Conservation (phyloP, 768 basidiomycete genomes). For the Ephemerocybe angulata region DNA sequence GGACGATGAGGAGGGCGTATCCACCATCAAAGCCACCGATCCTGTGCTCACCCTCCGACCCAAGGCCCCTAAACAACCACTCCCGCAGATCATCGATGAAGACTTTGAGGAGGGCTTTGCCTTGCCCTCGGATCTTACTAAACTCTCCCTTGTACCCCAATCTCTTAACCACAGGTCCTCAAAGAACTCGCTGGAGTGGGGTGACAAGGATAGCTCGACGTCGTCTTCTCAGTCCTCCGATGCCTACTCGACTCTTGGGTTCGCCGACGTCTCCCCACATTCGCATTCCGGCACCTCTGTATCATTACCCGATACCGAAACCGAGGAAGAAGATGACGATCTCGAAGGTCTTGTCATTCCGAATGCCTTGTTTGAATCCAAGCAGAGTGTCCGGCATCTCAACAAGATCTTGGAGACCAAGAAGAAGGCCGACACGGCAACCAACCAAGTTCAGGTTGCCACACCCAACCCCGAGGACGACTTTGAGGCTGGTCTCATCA, state of each 20-base stretch:
- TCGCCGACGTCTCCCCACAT: slow-evolving; percentile 67
- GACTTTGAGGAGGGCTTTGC: slow-evolving; percentile 84
- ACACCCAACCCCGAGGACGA: slow-evolving; percentile 75
- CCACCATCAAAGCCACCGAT: slow-evolving; percentile 74
- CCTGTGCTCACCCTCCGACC: slow-evolving; percentile 30
- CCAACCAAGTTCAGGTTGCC: slow-evolving; percentile 42
- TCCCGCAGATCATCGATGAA: slow-evolving; percentile 51
- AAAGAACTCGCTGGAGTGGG: slow-evolving; percentile 82
- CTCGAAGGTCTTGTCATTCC: slow-evolving; percentile 82
- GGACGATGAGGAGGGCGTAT: slow-evolving; percentile 78
- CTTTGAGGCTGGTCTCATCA: slow-evolving; percentile 80
- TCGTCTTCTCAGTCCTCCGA: slow-evolving; percentile 82
- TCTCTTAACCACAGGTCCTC: slow-evolving; percentile 75
- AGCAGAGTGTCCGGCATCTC: slow-evolving; percentile 51
- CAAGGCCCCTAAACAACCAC: slow-evolving; percentile 32
- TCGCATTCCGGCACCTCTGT: slow-evolving; percentile 69
- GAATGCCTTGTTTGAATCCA: slow-evolving; percentile 68
- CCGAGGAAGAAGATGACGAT: slow-evolving; percentile 70
- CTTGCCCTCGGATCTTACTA: slow-evolving; percentile 75
- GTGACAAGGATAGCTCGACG: slow-evolving; percentile 79
- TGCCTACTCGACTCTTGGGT: slow-evolving; percentile 75
- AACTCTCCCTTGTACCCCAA: slow-evolving; percentile 76
- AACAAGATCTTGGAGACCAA: slow-evolving; percentile 52
- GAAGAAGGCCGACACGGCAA: slow-evolving; percentile 46
- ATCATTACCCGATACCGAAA: slow-evolving; percentile 69